Conservation (phyloP, 352 stramenopile genomes). For the Phytophthora multivora region DNA sequence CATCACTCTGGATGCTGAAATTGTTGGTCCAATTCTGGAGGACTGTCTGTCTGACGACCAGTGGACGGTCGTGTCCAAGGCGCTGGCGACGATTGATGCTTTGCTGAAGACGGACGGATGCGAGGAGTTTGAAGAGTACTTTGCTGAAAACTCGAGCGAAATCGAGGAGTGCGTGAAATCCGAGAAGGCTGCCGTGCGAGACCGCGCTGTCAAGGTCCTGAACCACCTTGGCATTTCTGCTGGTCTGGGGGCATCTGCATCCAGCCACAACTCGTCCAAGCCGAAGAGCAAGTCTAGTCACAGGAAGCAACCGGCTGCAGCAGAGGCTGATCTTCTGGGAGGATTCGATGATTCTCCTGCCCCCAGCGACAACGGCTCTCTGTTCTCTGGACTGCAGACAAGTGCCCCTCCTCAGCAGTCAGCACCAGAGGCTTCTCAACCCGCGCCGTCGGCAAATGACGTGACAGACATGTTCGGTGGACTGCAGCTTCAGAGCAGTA, state of each 20-base stretch:
- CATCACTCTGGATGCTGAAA: conserved; percentile 91
- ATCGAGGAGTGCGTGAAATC: conserved; percentile 75
- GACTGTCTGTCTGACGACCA: conserved; percentile 92
- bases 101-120: conserved; percentile 80
- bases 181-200: conserved; percentile 78
- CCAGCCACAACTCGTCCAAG: conserved; percentile 32
- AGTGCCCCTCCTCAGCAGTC: conserved; percentile 32
- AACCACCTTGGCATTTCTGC: conserved; percentile 57
- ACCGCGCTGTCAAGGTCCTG: conserved; percentile 81
- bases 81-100: conserved; percentile 93
- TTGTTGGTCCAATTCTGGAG: conserved; percentile 93
- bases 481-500: conserved; percentile 61
- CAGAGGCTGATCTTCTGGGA: conserved; percentile 72
- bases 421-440: conserved; percentile 25
- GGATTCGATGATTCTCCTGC: conserved; percentile 65
- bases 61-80: conserved; percentile 93
- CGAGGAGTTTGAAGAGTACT: conserved; percentile 87
- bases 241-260: conserved; percentile 29
- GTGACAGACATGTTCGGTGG: conserved; percentile 82
- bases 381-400: conserved; percentile 74
- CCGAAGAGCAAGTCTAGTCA: conserved; percentile 37
- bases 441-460: conserved; percentile 34
- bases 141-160: conserved; percentile 77
- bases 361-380: conserved; percentile 35
- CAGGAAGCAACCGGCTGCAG: conserved; percentile 43